Base-by-base conservation (phyloP, 2,329 filamentous ascomycete genomes). In the Pseudohalonectria lignicola region DNA sequence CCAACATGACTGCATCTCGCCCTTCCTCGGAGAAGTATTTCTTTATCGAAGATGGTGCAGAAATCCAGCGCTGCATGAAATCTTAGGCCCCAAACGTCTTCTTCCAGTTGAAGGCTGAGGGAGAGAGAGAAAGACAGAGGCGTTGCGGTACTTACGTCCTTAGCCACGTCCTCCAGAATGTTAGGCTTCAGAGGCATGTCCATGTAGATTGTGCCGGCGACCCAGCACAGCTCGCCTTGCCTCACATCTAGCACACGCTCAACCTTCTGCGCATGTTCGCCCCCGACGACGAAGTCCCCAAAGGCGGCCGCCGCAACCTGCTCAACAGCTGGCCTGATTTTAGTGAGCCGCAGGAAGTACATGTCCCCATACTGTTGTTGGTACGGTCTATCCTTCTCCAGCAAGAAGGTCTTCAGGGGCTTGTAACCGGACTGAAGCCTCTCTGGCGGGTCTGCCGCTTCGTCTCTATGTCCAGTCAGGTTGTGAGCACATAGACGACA, bases 331-430 rank as follows among this genome's bases (percentile, higher is more conserved):
- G 87, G 84, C 61, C 90, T 95, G 56, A 98, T 76, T 60, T 84
- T 83, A 28, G 86, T 78, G 18, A 98, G 72, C 11, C 92, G 83
- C 49, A 95, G 59, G 56, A 95, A 98, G 69, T 98, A 98, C 76
- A 96, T 90, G 60, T 98, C 92, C 45, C 83, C 86, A 72, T 85
- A 98, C 62, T 98, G 92, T 58, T 96, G 92, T 57, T 88, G 71
- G 58, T 96, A 98, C 39, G 87, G 82, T 44, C 72, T 72, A 42
- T 72, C 65, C 51, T 72, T 80, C 18, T 83, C 73, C 9, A 96
- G 74, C 35, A 66, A 65, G 59, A 87, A 96, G 7, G 79, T 82
- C 39, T 77, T 64, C 20, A 93, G 69, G 1, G 90, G 79, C 40
- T 76, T 80, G 66, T 95, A 96, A 39, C 55, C 54, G 8, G 70